A percentile compares a stretch with the other conserved stretches of the same genome.
Evolutionary conservation across 1,284 basidiomycete species (phyloP).

Genomic region (Volvariella volvacea): DNA sequence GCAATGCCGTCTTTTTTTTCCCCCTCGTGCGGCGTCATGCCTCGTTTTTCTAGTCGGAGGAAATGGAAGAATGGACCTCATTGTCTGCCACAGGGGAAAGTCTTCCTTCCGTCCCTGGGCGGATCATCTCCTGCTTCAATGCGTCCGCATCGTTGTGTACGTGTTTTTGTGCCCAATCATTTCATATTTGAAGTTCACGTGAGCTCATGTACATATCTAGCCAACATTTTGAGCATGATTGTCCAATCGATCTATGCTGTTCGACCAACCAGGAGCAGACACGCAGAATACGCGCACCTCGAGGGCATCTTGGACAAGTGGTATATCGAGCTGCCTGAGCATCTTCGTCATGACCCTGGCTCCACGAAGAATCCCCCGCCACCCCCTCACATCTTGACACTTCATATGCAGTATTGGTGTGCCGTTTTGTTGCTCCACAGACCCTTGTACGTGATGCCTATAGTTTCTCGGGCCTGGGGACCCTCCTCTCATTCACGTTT

Average conservation of each 20-base stretch:
- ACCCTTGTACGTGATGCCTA: slow-evolving; percentile 58
- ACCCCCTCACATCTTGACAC: slow-evolving; percentile 61
- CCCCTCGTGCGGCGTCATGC: neutral
- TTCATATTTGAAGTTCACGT: slow-evolving; percentile 6
- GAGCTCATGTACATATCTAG: slow-evolving; percentile 24
- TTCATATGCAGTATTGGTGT: slow-evolving; percentile 88
- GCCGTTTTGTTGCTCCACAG: slow-evolving; percentile 73
- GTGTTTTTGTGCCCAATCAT: slow-evolving; percentile 18
- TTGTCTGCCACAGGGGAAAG: slow-evolving; percentile 27
- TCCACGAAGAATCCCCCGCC: slow-evolving; percentile 32
- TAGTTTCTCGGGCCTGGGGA: slow-evolving; percentile 5
- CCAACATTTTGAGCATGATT: slow-evolving; percentile 59
- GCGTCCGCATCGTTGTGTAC: slow-evolving; percentile 66
- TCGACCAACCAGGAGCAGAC: slow-evolving; percentile 47
- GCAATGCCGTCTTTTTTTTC: too few species aligned
- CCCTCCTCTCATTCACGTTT: slow-evolving; percentile 3
- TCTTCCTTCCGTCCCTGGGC: slow-evolving; percentile 33
- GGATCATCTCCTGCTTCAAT: slow-evolving; percentile 71
- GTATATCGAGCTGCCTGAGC: slow-evolving; percentile 68
- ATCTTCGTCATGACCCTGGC: slow-evolving; percentile 57
- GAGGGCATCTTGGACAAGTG: slow-evolving; percentile 72
- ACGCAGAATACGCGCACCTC: slow-evolving; percentile 49
- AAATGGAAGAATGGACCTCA: slow-evolving; percentile 51
- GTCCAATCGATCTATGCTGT: slow-evolving; percentile 73
- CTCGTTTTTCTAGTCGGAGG: slow-evolving; percentile 45